These are phyloP conservation scores for Insectozyma bohioensis DNA, from an alignment of 1,139 yeast genomes.

Conservation along the genomic window DNA sequence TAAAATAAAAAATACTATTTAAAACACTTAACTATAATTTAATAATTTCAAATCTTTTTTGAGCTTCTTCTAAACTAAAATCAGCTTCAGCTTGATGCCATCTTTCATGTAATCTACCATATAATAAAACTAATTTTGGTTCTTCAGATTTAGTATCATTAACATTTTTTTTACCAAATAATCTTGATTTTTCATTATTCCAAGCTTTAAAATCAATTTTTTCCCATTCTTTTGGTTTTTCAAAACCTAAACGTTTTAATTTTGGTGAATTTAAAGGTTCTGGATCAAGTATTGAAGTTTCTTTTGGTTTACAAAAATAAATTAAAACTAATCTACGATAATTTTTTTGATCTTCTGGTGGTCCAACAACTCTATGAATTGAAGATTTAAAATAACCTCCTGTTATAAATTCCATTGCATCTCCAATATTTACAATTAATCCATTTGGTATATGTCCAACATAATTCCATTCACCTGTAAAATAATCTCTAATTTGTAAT, in stretches of 20 bases:
- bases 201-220: conserved; percentile 31
- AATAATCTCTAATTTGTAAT: conserved; percentile 48
- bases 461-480: conserved; percentile 47
- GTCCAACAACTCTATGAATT: conserved; percentile 46
- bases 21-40: conserved; percentile 10
- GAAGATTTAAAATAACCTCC: conserved; percentile 51
- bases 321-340: conserved; percentile 43
- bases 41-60: conserved; percentile 17
- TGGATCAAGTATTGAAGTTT: conserved; percentile 35
- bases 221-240: conserved; percentile 38
- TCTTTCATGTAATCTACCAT: conserved; percentile 42
- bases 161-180: conserved; percentile 35
- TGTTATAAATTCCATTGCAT: conserved; percentile 47
- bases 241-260: conserved; percentile 29
- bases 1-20: no score
- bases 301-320: conserved; percentile 33
- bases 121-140: conserved; percentile 33
- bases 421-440: conserved; percentile 50
- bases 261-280: conserved; percentile 39
- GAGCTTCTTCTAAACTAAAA: conserved; percentile 19
- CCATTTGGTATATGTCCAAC: conserved; percentile 47
- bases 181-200: conserved; percentile 42
- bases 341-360: conserved; percentile 42
- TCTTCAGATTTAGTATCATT: conserved; percentile 34
- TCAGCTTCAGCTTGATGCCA: conserved; percentile 27